Evolutionary conservation across 805 yeast genomes (phyloP), one percentile per base, ranked within the genome.

Genomic region (Metschnikowia hibisci): DNA sequence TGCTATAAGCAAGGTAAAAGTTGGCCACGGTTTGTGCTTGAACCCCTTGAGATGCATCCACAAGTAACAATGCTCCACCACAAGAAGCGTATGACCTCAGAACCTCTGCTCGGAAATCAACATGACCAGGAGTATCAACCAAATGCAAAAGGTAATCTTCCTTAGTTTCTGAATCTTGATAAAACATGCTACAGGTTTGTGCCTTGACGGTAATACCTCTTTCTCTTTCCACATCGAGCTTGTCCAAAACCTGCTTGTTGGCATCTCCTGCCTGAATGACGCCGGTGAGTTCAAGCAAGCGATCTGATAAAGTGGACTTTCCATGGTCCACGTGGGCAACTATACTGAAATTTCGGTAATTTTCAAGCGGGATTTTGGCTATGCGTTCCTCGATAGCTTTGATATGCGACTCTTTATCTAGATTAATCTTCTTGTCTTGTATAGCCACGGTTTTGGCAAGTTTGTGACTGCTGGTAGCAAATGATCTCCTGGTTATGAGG

Each of bases 1-100:
- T 76, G 44, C 91, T 83, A 58, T 85, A 84, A 0, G 98, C 99
- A 43, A 91, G 71, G 57, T 84, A 87, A 64, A 87, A 91, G 62
- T 93, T 91, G 18, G 99, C 97, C n/a, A 91, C 97, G 0, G 99
- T 93, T 62, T 91, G 99, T 0, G 98, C 98, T 62, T 89, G 97
- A 3, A 91, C 89, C 40, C 98, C 98, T 58, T 93, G 97, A 2
- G 91, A 76, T 1, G 98, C 98, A 69, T 93, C 99, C 2, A 91
- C 95, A 16, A 91, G 64, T 32, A 91, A 63, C 32, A 91, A 66
- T 0, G 97, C 97, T 11, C 98, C 98, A 29, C 90, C 95, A 69
- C 97, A 93, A 0, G 96, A 86, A 2, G 97, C 97, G 64, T 90
- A 90, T 6, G 96, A 87, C 53, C 98, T 67, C 4, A 95, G 81